Evolutionary conservation across 208 protist genomes (phyloP).

Genomic region (Blechomonas ayalai): DNA sequence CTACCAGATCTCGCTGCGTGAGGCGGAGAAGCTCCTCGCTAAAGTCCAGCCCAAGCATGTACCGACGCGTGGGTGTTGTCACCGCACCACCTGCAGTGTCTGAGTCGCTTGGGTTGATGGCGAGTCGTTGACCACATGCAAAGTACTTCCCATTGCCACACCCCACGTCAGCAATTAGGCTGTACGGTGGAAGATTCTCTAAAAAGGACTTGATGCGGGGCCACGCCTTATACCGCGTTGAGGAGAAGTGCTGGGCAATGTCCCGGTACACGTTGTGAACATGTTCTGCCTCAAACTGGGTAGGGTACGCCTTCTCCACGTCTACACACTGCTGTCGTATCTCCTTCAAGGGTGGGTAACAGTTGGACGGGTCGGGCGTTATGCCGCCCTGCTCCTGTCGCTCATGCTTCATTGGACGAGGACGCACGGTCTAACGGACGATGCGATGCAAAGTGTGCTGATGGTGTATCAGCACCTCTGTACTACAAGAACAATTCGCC

Average conservation of each 20-base stretch:
- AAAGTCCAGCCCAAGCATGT: conserved; percentile 59
- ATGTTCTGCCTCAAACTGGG: conserved; percentile 48
- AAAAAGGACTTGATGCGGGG: conserved; percentile 68
- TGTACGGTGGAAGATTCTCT: conserved; percentile 40
- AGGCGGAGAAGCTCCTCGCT: conserved; percentile 49
- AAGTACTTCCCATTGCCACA: conserved; percentile 91
- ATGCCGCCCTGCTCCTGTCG: too few species aligned
- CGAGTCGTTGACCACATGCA: conserved; percentile 15
- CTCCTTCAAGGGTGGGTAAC: too few species aligned
- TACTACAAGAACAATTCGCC: too few species aligned
- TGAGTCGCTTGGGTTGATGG: conserved; percentile 4
- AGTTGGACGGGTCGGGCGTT: too few species aligned
- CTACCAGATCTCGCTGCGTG: conserved; percentile 30
- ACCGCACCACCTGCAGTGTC: too few species aligned
- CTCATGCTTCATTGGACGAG: too few species aligned
- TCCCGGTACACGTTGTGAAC: conserved; percentile 81
- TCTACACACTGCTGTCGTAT: too few species aligned
- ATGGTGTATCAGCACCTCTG: too few species aligned
- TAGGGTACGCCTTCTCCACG: too few species aligned
- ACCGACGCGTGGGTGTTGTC: conserved; percentile 34
- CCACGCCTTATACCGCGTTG: conserved; percentile 87
- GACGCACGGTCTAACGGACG: too few species aligned
- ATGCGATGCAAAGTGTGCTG: too few species aligned
- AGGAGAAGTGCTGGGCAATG: conserved; percentile 80
- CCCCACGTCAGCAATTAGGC: conserved; percentile 71